Conservation (phyloP, 306 rosid genomes). For the barrel medic (Medicago truncatula) region MtrunA17r5.0-ANR NC_053048.1:42743501-42744000, state of each 20-base stretch:
- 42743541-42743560: constrained; percentile 47
- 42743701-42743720: constrained; percentile 64
- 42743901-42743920: constrained; percentile 50
- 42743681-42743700: constrained; percentile 55
- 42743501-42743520: constrained; percentile 92
- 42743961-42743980: constrained; percentile 83
- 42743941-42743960: constrained; percentile 82
- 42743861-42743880: constrained; percentile 47
- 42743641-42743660: constrained; percentile 43
- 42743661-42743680: constrained; percentile 67
- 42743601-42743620: neutral
- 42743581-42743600: neutral
- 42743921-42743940: constrained; percentile 61
- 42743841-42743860: constrained; percentile 49
- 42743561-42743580: neutral
- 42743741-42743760: constrained; percentile 67
- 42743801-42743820: neutral
- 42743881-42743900: constrained; percentile 60
- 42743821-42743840: constrained; percentile 6
- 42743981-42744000: constrained; percentile 85
- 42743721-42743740: constrained; percentile 63
- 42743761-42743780: constrained; percentile 47
- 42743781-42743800: too few species aligned
- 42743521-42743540: constrained; percentile 75
- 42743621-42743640: too few species aligned